Evolutionary conservation across 345 rosid genomes (phyloP).

Genomic region (Gossypium thurberi): DNA sequence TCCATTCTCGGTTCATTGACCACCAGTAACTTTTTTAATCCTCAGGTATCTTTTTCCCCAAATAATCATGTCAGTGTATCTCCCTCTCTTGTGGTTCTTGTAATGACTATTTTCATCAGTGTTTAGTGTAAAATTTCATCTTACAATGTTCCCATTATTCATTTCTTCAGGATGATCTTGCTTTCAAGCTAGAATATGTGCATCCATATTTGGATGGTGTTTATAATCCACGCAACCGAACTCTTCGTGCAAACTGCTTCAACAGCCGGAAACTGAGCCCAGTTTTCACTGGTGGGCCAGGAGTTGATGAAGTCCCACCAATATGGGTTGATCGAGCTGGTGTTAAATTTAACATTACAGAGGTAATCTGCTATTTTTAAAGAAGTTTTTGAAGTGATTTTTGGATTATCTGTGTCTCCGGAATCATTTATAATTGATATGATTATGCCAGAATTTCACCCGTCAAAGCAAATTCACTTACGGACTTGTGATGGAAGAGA

Average conservation of each 20-base stretch:
- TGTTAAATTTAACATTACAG: slow-evolving; percentile 80
- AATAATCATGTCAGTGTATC: neutral
- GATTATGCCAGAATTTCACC: slow-evolving; percentile 68
- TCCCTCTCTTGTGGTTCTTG: neutral
- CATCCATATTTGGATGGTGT: slow-evolving; percentile 97
- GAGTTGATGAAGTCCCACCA: slow-evolving; percentile 96
- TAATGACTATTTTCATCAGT: neutral
- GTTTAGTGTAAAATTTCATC: neutral
- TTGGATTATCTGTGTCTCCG: neutral
- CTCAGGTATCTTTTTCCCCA: slow-evolving; percentile 46
- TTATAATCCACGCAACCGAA: slow-evolving; percentile 68
- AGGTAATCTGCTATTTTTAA: slow-evolving; percentile 45
- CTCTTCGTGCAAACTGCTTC: slow-evolving; percentile 78
- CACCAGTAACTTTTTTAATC: slow-evolving; percentile 91
- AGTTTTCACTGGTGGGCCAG: slow-evolving; percentile 97
- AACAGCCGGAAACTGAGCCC: slow-evolving; percentile 97
- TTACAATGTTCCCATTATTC: neutral
- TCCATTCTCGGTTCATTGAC: slow-evolving; percentile 94
- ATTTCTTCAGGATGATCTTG: slow-evolving; percentile 83
- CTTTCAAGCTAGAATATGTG: slow-evolving; percentile 96
- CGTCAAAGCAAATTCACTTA: slow-evolving; percentile 97
- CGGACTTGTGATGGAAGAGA: slow-evolving; percentile 98
- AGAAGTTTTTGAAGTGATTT: neutral
- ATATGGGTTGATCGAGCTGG: slow-evolving; percentile 99
- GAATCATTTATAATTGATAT: slow-evolving; percentile 9